Conservation (phyloP, 2,329 filamentous ascomycete genomes). For the Monascus ruber region DNA sequence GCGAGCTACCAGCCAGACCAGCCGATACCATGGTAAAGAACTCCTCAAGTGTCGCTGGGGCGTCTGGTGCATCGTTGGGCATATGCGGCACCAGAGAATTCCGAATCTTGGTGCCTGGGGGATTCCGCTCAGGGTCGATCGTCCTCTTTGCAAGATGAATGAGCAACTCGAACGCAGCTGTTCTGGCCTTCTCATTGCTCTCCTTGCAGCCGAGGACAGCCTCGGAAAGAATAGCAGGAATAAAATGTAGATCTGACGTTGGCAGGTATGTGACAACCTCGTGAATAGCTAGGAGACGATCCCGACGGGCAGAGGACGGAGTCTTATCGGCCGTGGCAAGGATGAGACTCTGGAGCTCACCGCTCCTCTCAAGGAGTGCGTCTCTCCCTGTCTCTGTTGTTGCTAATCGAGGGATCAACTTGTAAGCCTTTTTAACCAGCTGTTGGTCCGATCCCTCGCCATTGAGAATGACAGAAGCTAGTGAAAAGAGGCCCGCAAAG, state of each 20-base stretch:
- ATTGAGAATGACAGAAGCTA: constrained; percentile 71
- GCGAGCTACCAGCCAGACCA: constrained; percentile 80
- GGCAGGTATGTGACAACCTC: constrained; percentile 72
- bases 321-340: constrained; percentile 72
- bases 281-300: constrained; percentile 71
- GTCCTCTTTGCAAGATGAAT: constrained; percentile 82
- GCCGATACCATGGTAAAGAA: constrained; percentile 98
- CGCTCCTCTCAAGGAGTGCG: constrained; percentile 65
- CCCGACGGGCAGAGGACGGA: constrained; percentile 72
- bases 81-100: constrained; percentile 82
- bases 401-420: constrained; percentile 82
- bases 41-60: constrained; percentile 75
- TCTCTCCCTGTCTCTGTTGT: constrained; percentile 64
- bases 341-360: constrained; percentile 72
- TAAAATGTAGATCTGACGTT: constrained; percentile 73
- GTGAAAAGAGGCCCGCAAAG: constrained; percentile 73
- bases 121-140: constrained; percentile 47
- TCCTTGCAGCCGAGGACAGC: constrained; percentile 96
- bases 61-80: constrained; percentile 65
- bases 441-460: constrained; percentile 61
- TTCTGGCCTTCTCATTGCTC: constrained; percentile 88
- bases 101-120: constrained; percentile 60
- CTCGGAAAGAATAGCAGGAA: constrained; percentile 81
- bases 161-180: constrained; percentile 78
- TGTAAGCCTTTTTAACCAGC: constrained; percentile 97